Conservation (phyloP, 164 flowering plant species). For the Euptelea pleiosperma region DNA sequence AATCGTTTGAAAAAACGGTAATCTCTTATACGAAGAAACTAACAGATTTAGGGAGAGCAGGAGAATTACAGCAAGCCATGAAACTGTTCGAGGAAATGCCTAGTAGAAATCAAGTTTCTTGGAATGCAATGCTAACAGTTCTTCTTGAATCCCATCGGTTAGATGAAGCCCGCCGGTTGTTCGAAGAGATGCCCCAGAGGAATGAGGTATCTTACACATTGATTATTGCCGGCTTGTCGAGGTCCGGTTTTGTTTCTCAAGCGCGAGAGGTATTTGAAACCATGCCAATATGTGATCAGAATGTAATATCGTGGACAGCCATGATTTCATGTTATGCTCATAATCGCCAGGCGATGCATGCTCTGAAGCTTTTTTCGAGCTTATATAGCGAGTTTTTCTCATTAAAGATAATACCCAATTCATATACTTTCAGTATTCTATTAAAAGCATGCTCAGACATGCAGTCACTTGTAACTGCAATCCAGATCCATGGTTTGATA, state of each 20-base stretch:
- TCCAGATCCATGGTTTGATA: conserved; percentile 24
- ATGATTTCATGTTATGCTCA: conserved; percentile 29
- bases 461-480: conserved; percentile 16
- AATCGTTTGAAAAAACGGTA: not conserved
- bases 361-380: conserved; percentile 18
- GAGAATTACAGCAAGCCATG: conserved; percentile 21
- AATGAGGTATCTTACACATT: conserved; percentile 20
- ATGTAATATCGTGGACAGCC: conserved; percentile 30
- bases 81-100: conserved; percentile 28
- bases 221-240: conserved; percentile 25
- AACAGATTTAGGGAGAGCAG: conserved; percentile 16
- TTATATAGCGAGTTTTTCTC: conserved; percentile 18
- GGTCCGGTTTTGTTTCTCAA: conserved; percentile 20
- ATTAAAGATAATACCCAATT: conserved; percentile 22
- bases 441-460: conserved; percentile 20
- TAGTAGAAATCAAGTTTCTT: conserved; percentile 23
- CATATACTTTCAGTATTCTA: conserved; percentile 25
- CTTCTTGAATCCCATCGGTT: conserved; percentile 10
- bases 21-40: conserved; percentile 21
- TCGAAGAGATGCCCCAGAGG: conserved; percentile 20
- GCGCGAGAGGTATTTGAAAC: conserved; percentile 24
- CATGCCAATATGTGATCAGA: conserved; percentile 11
- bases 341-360: conserved; percentile 15
- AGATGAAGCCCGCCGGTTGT: conserved; percentile 17
- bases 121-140: conserved; percentile 26